Base-by-base conservation (phyloP, 345 rosid species). In the thale cress (Arabidopsis thaliana) region DNA sequence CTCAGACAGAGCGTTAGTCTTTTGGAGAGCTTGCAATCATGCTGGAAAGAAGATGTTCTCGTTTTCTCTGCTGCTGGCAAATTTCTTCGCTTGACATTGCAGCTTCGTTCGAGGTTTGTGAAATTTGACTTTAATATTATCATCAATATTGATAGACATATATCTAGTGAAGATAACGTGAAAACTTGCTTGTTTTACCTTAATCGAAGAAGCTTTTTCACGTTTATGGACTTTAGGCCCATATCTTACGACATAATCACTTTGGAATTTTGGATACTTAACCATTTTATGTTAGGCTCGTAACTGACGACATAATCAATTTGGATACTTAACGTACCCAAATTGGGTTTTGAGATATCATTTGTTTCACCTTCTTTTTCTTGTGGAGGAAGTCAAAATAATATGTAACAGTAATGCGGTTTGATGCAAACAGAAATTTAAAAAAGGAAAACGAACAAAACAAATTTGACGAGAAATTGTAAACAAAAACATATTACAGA, bases 41-140 rank as follows among this genome's bases (percentile, higher is more conserved):
- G 96, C 79, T 93, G 98, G 98, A 88, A 82, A 75, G 89, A 91
- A 80, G 97, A 93, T 82, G 90, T 93, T 82, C 89, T 93, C 34
- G 83, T 93, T 56, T 68, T 89, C 74, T 88, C 94, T 64, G 90
- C 84, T 82, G 86, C 96, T 46, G 98, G 91, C 84, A 93, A 89
- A 79, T 93, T 93, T 83, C 96, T 93, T 71, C 93, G 97, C 77
- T 87, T 93, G 76, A 84, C 97, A 65, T 82, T 91, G 82, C 98
- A 93, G 86, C 91, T 93, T 72, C 81, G 88, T 41, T 85, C 97
- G 12, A 89, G 98, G 98, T 91, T 55, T 56, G 82, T 67, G 59
- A 65, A 45, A 65, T 34, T 71, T n/a, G 20, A 14, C 24, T 59
- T 3, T 45, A 8, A 40, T 62, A 48, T 9, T 20, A 13, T 51